These are phyloP conservation scores for Actinomucor elegans DNA, from an alignment of 371 early-diverging fungal genomes.

Conservation along the genomic window DNA sequence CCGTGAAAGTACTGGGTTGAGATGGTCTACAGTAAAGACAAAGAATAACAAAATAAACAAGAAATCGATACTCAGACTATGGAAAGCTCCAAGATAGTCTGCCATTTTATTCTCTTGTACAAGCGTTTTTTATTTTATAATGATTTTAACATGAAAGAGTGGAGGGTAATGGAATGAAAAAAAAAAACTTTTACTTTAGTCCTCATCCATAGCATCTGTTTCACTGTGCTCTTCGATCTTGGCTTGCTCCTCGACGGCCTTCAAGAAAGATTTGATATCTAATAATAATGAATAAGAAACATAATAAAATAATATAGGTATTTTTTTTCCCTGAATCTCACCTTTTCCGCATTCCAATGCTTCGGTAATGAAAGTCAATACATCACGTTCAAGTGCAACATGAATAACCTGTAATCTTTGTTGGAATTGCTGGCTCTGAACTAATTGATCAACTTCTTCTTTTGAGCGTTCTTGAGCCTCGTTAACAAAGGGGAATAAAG, in stretches of 20 bases:
- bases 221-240: constrained; percentile 39
- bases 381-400: constrained; percentile 68
- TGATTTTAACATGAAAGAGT: no score
- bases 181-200: constrained; percentile 7
- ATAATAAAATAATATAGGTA: neutral
- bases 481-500: constrained; percentile 69
- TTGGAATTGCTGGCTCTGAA: constrained; percentile 69
- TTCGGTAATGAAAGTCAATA: constrained; percentile 60
- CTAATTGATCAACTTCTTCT: constrained; percentile 59
- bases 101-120: constrained; percentile 22
- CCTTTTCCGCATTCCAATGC: constrained; percentile 42
- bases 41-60: constrained; percentile 10
- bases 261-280: constrained; percentile 71
- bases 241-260: constrained; percentile 65
- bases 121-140: constrained; percentile 5
- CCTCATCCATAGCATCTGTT: constrained; percentile 42
- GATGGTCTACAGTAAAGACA: constrained; percentile 26
- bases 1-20: constrained; percentile 7
- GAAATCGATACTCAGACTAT: constrained; percentile 19
- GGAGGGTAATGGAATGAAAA: no score
- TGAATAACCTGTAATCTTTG: constrained; percentile 67
- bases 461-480: constrained; percentile 44
- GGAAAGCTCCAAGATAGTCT: neutral
- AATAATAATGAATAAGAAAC: neutral
- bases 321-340: neutral